phyloP scores from a whole-genome alignment of 1,139 yeast species.

The Meyerozyma smithsonii region DNA sequence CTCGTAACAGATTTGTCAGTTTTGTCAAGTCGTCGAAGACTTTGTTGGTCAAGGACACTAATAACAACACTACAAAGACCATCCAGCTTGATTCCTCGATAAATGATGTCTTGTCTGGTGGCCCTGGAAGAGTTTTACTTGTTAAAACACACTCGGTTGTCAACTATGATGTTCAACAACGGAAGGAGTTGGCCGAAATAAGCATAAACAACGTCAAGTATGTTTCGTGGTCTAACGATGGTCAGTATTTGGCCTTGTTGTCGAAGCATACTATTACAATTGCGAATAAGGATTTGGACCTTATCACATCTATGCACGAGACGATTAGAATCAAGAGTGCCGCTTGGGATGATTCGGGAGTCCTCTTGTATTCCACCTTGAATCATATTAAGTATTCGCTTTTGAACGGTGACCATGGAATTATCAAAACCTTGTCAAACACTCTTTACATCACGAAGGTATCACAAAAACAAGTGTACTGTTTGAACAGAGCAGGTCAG shows the following conservation, averaged over 20 bases:
- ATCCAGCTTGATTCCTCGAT: constrained; percentile 71
- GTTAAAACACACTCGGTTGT: constrained; percentile 70
- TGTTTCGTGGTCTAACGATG: constrained; percentile 84
- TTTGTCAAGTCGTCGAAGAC: constrained; percentile 60
- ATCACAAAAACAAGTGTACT: constrained; percentile 65
- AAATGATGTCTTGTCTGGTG: constrained; percentile 70
- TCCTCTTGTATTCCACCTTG: constrained; percentile 85
- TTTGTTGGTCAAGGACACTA: constrained; percentile 79
- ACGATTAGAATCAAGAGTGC: constrained; percentile 96
- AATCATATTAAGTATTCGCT: constrained; percentile 93
- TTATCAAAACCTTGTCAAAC: constrained; percentile 85
- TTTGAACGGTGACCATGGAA: constrained; percentile 91
- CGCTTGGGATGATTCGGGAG: constrained; percentile 95
- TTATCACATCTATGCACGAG: constrained; percentile 86
- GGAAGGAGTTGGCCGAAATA: constrained; percentile 68
- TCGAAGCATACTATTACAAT: constrained; percentile 92
- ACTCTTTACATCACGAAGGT: constrained; percentile 83
- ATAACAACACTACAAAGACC: constrained; percentile 74
- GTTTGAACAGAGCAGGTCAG: constrained; percentile 81
- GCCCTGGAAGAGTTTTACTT: constrained; percentile 79
- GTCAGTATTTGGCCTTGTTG: constrained; percentile 80
- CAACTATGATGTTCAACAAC: constrained; percentile 89
- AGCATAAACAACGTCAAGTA: constrained; percentile 80
- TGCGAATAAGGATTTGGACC: constrained; percentile 73
- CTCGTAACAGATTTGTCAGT: constrained; percentile 90